Evolutionary conservation across 225 moss, liverwort and hornwort genomes (phyloP).

Genomic region (Marchantia polymorpha): DNA sequence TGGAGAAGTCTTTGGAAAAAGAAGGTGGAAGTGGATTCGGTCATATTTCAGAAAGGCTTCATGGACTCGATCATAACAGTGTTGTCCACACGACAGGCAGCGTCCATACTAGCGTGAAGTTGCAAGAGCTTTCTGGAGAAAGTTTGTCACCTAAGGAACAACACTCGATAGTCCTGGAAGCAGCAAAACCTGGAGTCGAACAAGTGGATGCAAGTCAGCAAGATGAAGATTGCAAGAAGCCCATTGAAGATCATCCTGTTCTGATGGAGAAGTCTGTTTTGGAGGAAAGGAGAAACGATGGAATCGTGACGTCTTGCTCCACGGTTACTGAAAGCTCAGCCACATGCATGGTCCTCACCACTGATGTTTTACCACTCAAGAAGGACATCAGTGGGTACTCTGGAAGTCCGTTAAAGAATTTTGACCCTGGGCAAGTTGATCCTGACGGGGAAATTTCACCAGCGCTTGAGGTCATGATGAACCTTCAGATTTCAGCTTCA

Average conservation of each 20-base stretch:
- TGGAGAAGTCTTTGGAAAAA: background rate
- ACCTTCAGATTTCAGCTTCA: background rate
- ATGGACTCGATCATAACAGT: background rate
- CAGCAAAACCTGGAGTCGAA: background rate
- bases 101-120: background rate
- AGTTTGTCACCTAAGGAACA: background rate
- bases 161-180: background rate
- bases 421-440: background rate
- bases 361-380: background rate
- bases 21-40: background rate
- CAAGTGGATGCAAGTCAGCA: background rate
- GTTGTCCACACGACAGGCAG: background rate
- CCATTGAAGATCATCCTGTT: background rate
- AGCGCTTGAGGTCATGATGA: background rate
- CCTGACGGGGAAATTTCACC: background rate
- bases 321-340: background rate
- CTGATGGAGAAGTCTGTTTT: background rate
- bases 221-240: background rate
- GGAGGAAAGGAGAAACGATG: background rate
- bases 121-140: background rate
- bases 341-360: background rate
- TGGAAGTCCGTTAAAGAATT: background rate
- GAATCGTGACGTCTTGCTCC: background rate
- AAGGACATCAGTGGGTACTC: background rate
- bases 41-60: background rate